These are phyloP conservation scores for Colletotrichum sp. DNA, from an alignment of 2,329 filamentous ascomycete species.

Conservation along the genomic window DNA sequence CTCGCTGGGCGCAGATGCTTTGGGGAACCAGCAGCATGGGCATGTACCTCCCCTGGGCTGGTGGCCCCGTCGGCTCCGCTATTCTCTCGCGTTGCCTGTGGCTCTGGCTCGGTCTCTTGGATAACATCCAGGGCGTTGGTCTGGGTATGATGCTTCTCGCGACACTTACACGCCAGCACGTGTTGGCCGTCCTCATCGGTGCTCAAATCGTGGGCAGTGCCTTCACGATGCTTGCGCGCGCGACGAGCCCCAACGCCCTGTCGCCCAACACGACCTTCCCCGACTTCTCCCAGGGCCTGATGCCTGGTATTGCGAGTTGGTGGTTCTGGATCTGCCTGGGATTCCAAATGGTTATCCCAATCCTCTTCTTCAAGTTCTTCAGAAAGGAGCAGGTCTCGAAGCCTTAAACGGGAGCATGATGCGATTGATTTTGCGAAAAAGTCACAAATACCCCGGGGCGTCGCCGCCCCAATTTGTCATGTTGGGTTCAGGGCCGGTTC, in stretches of 20 bases:
- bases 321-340: slow-evolving; percentile 67
- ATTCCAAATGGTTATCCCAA: slow-evolving; percentile 62
- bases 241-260: slow-evolving; percentile 62
- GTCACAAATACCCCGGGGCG: slow-evolving; percentile 13
- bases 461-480: slow-evolving; percentile 8
- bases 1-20: slow-evolving; percentile 71
- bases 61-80: slow-evolving; percentile 52
- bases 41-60: slow-evolving; percentile 66
- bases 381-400: slow-evolving; percentile 62
- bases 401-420: slow-evolving; percentile 35
- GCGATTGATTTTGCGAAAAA: slow-evolving; percentile 4
- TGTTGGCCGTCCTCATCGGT: slow-evolving; percentile 63
- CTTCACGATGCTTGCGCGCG: slow-evolving; percentile 65
- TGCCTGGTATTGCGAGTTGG: slow-evolving; percentile 48
- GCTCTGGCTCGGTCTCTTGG: slow-evolving; percentile 66
- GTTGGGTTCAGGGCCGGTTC: slow-evolving; percentile 15
- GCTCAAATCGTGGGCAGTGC: slow-evolving; percentile 67
- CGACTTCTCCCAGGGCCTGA: slow-evolving; percentile 56
- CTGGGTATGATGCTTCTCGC: slow-evolving; percentile 72
- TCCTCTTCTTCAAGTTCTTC: slow-evolving; percentile 61
- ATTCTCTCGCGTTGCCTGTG: slow-evolving; percentile 64
- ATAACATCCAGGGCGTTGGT: slow-evolving; percentile 68
- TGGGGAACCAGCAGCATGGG: slow-evolving; percentile 67
- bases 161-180: slow-evolving; percentile 68
- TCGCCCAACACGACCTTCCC: slow-evolving; percentile 68